These are phyloP conservation scores for Neoascochyta sp. DNA, from an alignment of 2,329 filamentous ascomycete species.

Conservation along the genomic window DNA sequence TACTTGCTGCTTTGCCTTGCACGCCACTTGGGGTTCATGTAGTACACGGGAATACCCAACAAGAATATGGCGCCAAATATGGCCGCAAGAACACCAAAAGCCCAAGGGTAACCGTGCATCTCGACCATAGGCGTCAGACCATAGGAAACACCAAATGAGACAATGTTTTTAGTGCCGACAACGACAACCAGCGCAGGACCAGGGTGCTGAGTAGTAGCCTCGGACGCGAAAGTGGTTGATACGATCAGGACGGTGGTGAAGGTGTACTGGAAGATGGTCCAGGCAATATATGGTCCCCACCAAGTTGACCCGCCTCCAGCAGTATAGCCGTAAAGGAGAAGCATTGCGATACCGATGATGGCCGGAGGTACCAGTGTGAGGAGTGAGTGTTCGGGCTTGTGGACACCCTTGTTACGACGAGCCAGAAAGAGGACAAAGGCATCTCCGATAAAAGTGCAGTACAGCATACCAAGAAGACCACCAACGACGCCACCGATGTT, in stretches of 20 bases:
- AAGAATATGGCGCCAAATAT: slow-evolving; percentile 1
- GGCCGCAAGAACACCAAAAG: slow-evolving; percentile 2
- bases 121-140: slow-evolving; percentile 2
- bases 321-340: slow-evolving; percentile 3
- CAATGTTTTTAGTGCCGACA: slow-evolving; percentile 3
- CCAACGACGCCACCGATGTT: neutral
- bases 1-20: neutral
- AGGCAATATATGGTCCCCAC: slow-evolving; percentile 3
- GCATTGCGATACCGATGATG: slow-evolving; percentile 1
- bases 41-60: neutral
- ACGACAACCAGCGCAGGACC: slow-evolving; percentile 3
- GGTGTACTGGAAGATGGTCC: slow-evolving; percentile 2
- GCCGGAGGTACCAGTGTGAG: slow-evolving; percentile 1
- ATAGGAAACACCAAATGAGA: slow-evolving; percentile 3
- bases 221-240: slow-evolving; percentile 2
- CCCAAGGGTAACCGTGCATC: slow-evolving; percentile 1
- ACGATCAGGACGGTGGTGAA: slow-evolving; percentile 1
- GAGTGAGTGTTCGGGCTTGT: slow-evolving; percentile 4
- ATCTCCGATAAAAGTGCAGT: neutral
- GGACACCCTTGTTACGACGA: slow-evolving; percentile 1
- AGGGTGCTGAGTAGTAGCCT: slow-evolving; percentile 1
- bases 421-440: neutral
- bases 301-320: slow-evolving; percentile 1
- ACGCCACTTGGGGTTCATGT: neutral
- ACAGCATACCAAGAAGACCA: neutral